Base-by-base conservation (phyloP, 805 yeast species). In the Blastobotrys muscicola region DNA sequence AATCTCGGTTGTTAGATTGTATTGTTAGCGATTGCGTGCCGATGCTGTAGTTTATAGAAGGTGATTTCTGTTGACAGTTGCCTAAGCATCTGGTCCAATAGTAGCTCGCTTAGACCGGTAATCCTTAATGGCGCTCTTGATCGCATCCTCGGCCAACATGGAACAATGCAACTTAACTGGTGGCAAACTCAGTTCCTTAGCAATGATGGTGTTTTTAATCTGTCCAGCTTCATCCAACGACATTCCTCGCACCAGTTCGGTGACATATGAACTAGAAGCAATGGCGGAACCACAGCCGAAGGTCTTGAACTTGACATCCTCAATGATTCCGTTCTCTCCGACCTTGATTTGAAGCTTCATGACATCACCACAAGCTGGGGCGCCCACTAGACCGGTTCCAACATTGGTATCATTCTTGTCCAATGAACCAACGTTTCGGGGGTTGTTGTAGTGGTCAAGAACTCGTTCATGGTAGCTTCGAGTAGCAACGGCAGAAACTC, bases 231-330 rank as follows among this genome's bases (percentile, higher is more conserved):
- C 97, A 42, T 90, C 97, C 41, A 92, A 69, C 36, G 92, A 75
- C 78, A 85, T 87, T 36, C 98, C 98, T 60, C 90, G 82, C 46
- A 92, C 95, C 50, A 92, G 74, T 60, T 89, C 97, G 2, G 98
- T 92, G 58, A 92, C 92, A 62, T 83, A 92, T 1, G 95, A 85
- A 8, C 94, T 83, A 2, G 95, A 84, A 1, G 98, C 98, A 62
- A 92, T 92, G 42, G 98, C 98, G 2, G 92, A 80, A 37, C 98
- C 98, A 64, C 98, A 92, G n/a, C 98, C 98, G 68, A 92, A 92
- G 3, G 98, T 92, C 75, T 92, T 92, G 69, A 92, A 92, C 65
- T 87, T 90, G 50, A 90, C 98, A 62, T 92, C 95, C 63, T 85
- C 79, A 54, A 92, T 92, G 43, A 85, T 72, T 1, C 98, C 98